phyloP scores from a whole-genome alignment of 2,329 filamentous ascomycete genomes.

The Fusarium sp. region DNA sequence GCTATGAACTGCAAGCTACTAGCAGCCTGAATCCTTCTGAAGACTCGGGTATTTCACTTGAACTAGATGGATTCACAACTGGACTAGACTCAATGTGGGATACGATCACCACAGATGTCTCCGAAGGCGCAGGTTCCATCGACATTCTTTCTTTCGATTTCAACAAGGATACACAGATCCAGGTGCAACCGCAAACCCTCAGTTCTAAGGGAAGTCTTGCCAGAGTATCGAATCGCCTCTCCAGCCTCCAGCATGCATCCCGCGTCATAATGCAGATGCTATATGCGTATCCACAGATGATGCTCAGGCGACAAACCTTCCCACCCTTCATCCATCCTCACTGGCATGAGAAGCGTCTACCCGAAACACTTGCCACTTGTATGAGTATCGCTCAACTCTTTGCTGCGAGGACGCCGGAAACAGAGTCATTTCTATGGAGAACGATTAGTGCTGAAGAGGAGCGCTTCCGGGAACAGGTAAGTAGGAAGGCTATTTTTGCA shows the following conservation, averaged over 20 bases:
- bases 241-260: constrained; percentile 33
- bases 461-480: constrained; percentile 40
- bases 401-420: constrained; percentile 39
- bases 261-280: constrained; percentile 45
- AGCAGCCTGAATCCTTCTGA: background rate
- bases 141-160: fast-evolving
- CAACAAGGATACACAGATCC: background rate
- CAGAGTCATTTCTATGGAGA: constrained; percentile 48
- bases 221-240: constrained; percentile 21
- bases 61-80: background rate
- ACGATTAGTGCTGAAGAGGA: constrained; percentile 45
- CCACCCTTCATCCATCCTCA: constrained; percentile 52
- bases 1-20: fast-evolving
- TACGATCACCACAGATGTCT: fast-evolving
- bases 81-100: background rate
- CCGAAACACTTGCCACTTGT: constrained; percentile 45
- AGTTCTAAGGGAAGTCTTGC: constrained; percentile 26
- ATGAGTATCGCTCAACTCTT: constrained; percentile 49
- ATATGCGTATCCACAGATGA: constrained; percentile 51
- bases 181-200: background rate
- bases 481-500: background rate
- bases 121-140: fast-evolving
- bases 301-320: constrained; percentile 50
- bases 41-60: background rate
- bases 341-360: constrained; percentile 40